Evolutionary conservation across 2,329 filamentous ascomycete species (phyloP), one percentile per base, ranked within the genome.

Genomic region (Myrmaecium sp.): DNA sequence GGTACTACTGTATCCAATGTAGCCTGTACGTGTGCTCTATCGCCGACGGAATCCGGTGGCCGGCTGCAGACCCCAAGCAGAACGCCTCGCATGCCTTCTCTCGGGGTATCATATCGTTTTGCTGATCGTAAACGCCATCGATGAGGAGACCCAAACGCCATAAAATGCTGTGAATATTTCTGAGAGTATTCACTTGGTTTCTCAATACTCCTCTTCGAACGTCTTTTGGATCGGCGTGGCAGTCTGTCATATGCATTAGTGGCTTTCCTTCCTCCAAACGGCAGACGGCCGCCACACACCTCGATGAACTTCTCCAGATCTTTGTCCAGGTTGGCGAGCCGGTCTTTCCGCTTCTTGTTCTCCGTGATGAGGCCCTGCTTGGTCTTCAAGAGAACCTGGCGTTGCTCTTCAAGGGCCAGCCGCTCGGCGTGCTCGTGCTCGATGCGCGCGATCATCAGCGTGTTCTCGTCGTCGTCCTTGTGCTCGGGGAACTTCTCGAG

Each of bases 221-320:
- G 80, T 69, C 47, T 76, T 79, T 51, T 84, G 75, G 31, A 92
- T 91, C 0, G 81, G 81, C 62, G 84, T 86, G 26, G 81, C 81
- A 26, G 79, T 80, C 78, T 83, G 36, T 14, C 31, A 8, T 19
- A 31, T 28, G 31, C 19, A 18, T 27, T 6, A 25, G 20, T 19
- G 18, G 16, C 6, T 3, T 14, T 17, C 23, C 4, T 24, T 16
- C 12, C 12, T 7, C 4, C 14, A 10, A 6, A 13, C 7, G 10
- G 20, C 12, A 7, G 21, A 4, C 9, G 9, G 15, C 16, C 9
- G 5, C 21, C 10, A 57, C 75, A 45, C 44, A 81, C 79, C 52
- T 91, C 82, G 42, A 93, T 86, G 46, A 93, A 93, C 43, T 80
- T 84, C 55, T 95, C 89, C 30, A 95, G 59, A 51, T 93, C 82